A percentile compares a stretch with the other conserved stretches of the same genome.
phyloP scores from a whole-genome alignment of 192 early-diverging fungal genomes.

The Dispira simplex region DNA sequence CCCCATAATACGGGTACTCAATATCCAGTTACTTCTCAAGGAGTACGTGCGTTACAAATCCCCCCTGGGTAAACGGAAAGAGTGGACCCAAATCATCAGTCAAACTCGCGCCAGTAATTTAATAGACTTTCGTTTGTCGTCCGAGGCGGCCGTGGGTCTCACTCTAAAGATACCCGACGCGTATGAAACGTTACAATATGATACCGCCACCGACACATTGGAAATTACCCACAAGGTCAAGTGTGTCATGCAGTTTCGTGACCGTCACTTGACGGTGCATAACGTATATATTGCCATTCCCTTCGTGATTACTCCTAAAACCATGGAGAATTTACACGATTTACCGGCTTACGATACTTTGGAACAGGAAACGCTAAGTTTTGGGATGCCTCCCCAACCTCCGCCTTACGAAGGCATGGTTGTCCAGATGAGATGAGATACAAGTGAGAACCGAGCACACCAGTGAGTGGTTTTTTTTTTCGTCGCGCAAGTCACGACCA shows the following conservation, averaged over 20 bases:
- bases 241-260: slow-evolving; percentile 34
- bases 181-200: not conserved
- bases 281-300: slow-evolving; percentile 8
- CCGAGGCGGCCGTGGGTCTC: not conserved
- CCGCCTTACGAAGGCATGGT: no score
- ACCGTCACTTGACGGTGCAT: not conserved
- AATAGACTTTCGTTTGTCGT: not conserved
- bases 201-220: not conserved
- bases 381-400: no score
- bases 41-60: slow-evolving; percentile 2
- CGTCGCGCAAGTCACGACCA: no score
- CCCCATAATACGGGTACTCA: not conserved
- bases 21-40: not conserved
- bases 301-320: not conserved
- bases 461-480: no score
- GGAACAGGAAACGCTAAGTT: not conserved
- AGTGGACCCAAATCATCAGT: slow-evolving; percentile 3
- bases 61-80: not conserved
- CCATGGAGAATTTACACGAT: slow-evolving; percentile 1
- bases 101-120: not conserved
- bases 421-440: no score
- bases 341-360: slow-evolving; percentile 5
- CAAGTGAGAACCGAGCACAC: no score
- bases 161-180: slow-evolving; percentile 3
- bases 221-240: slow-evolving; percentile 38